Evolutionary conservation across 1,284 basidiomycete genomes (phyloP), one percentile per base, ranked within the genome.

Genomic region (Microbotryum silenes-acaulis): DNA sequence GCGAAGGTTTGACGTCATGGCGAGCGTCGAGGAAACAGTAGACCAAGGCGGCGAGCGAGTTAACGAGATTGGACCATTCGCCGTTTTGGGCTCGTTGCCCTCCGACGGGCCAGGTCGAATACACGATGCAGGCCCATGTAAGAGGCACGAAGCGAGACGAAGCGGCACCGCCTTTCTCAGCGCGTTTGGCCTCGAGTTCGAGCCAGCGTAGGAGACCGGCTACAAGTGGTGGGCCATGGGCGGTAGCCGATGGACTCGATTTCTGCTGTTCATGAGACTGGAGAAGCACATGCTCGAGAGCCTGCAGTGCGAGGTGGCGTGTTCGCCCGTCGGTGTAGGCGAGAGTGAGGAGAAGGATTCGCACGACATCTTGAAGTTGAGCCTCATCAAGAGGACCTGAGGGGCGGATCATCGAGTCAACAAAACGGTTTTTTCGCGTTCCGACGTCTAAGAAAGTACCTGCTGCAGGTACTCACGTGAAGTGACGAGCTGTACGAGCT

Each of bases 141-240:
- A 89, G 78, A 7, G 91, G 80, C 21, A 87, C 82, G 71, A 86
- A 87, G 42, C 86, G 70, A 65, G 86, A 82, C 1, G 72, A 63
- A 6, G 69, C 66, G 14, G 58, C 59, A 55, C 65, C 54, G 2
- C 59, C 57, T 48, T 71, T 72, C 58, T 71, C 72, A 42, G 73
- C 49, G 53, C 72, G 71, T 7, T 79, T 78, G 4, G 83, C 81
- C 72, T 90, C 86, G 61, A 80, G 78, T 18, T 82, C 80, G 29
- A 91, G 76, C 86, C 87, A 89, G 65, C 85, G 81, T 67, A 86
- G 83, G n/a, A 83, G 75, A 4, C 87, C 80, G 23, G 82, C 82
- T 23, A 31, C 6, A 31, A 29, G 10, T 16, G 33, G 37, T 29
- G 31, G 14, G 44, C 31, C 12, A 18, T 29, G 23, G 8, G 33